Percentiles rank a stretch among this genome's conserved stretches.
These are phyloP conservation scores for Beauveria australis DNA, from an alignment of 2,329 filamentous ascomycete genomes.

Conservation along the genomic window DNA sequence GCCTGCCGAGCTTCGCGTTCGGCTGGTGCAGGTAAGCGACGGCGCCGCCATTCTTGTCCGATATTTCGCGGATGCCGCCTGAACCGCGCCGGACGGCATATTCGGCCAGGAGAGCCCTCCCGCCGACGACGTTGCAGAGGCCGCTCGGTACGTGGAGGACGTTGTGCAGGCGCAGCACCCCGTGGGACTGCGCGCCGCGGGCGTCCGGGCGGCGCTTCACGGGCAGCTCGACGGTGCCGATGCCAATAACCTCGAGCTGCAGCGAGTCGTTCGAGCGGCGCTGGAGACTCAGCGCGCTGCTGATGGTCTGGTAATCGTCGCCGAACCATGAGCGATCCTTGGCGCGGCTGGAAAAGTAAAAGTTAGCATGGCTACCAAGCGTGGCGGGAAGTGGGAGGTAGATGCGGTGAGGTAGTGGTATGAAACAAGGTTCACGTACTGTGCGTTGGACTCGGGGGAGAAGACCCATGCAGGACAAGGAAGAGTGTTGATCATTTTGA, in stretches of 20 bases:
- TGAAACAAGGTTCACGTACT: neutral
- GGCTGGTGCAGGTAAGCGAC: neutral
- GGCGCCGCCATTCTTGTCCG: neutral
- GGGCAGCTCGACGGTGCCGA: slow-evolving; percentile 8
- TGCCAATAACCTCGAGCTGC: neutral
- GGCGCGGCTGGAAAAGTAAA: neutral
- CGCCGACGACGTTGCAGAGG: slow-evolving; percentile 2
- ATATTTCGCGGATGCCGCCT: neutral
- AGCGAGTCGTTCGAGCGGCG: no score
- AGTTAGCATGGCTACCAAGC: neutral
- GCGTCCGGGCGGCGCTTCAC: slow-evolving; percentile 6
- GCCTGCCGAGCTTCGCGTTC: no score
- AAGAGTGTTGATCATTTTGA: neutral
- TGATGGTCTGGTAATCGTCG: slow-evolving; percentile 9
- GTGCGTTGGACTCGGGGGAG: slow-evolving; percentile 11
- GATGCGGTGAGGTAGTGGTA: neutral
- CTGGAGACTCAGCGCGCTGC: neutral
- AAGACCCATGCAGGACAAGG: neutral
- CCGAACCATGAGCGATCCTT: slow-evolving; percentile 13
- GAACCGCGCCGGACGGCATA: neutral
- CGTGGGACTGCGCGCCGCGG: slow-evolving; percentile 3
- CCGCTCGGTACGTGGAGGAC: neutral
- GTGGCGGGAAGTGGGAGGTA: neutral
- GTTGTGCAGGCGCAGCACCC: neutral
- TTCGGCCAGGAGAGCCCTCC: neutral